Conservation (phyloP, 305 asterid species). For the Fraxinus ornus region DNA sequence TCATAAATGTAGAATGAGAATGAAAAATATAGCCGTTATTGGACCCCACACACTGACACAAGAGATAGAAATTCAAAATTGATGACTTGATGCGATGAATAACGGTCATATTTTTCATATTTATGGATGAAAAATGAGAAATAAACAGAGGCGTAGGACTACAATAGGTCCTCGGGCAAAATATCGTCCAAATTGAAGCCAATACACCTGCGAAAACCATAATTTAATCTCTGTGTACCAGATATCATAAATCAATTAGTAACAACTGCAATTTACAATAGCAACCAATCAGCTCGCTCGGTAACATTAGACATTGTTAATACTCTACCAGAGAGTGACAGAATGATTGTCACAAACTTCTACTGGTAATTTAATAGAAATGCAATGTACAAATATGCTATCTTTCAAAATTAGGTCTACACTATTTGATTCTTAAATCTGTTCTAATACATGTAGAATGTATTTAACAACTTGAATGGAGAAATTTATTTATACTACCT, state of each 20-base stretch:
- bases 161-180: conserved; percentile 96
- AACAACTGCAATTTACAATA: background rate
- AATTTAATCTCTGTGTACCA: conserved; percentile 16
- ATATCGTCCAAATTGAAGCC: conserved; percentile 99
- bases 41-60: too few relatives aligned
- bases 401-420: background rate
- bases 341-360: background rate
- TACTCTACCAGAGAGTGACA: background rate
- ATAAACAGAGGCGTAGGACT: conserved; percentile 24
- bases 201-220: conserved; percentile 67
- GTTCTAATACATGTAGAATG: background rate
- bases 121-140: too few relatives aligned
- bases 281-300: background rate
- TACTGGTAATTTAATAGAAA: background rate
- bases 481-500: conserved; percentile 48
- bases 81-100: too few relatives aligned
- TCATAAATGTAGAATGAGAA: background rate
- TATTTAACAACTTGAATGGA: background rate
- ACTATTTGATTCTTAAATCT: background rate
- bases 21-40: too few relatives aligned
- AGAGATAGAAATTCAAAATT: too few relatives aligned
- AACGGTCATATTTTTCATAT: too few relatives aligned
- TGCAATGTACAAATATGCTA: background rate
- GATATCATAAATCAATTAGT: background rate
- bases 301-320: background rate